These are phyloP conservation scores for Daldinia loculata DNA, from an alignment of 495 filamentous ascomycete species.

Conservation along the genomic window DNA sequence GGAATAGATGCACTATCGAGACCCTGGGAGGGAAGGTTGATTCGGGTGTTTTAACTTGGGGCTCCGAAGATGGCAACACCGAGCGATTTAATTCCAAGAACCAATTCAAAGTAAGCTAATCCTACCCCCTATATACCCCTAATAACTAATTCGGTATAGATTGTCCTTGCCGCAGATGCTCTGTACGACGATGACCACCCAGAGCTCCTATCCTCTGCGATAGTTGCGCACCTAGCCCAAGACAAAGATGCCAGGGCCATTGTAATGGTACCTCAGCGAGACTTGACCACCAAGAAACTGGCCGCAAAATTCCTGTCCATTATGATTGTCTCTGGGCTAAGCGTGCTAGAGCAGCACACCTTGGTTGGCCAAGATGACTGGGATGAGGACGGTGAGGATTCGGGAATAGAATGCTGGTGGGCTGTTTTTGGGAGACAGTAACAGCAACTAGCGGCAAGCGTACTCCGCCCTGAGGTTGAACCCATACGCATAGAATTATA, in stretches of 20 bases:
- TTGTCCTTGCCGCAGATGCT: constrained; percentile 56
- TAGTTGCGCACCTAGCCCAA: constrained; percentile 49
- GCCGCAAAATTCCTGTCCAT: constrained; percentile 37
- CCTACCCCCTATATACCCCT: neutral
- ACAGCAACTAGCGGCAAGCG: neutral
- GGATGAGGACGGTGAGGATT: constrained; percentile 51
- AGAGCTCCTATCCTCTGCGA: constrained; percentile 52
- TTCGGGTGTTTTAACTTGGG: constrained; percentile 55
- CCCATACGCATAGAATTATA: neutral
- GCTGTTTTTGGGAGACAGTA: constrained; percentile 51
- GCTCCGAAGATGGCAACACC: constrained; percentile 46
- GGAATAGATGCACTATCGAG: constrained; percentile 48
- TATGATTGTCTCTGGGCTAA: constrained; percentile 44
- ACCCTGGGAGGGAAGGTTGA: constrained; percentile 48
- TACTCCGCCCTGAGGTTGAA: neutral
- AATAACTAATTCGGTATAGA: constrained; percentile 39
- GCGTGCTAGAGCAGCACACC: constrained; percentile 45
- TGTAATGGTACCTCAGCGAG: constrained; percentile 57
- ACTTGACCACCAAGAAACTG: constrained; percentile 51
- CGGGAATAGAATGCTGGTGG: constrained; percentile 56
- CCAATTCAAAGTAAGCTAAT: constrained; percentile 51
- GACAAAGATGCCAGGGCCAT: constrained; percentile 50
- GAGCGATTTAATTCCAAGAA: constrained; percentile 45
- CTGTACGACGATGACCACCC: constrained; percentile 61
- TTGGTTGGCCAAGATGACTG: constrained; percentile 58